Conservation (phyloP, 108 stramenopile genomes). For the Nannochloropsis granulata region DNA sequence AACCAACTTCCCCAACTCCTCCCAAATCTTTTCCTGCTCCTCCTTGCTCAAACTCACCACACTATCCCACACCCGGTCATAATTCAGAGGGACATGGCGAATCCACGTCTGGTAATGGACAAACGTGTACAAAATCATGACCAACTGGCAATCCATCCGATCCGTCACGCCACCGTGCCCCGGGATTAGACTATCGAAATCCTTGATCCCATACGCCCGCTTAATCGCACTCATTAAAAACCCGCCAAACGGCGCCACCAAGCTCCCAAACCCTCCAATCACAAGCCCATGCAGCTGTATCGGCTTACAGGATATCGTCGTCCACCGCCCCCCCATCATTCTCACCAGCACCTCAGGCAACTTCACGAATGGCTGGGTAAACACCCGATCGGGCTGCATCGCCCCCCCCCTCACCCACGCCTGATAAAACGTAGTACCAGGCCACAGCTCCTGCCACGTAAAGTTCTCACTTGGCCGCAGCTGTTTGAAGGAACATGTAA, state of each 20-base stretch:
- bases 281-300: conserved; percentile 22
- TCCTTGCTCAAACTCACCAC: not conserved
- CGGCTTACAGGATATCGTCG: not conserved
- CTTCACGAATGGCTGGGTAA: not conserved
- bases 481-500: conserved; percentile 33
- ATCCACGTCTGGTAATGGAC: not conserved
- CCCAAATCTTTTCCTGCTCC: not conserved
- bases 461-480: not conserved
- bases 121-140: conserved; percentile 42
- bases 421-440: not conserved
- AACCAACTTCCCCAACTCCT: not conserved
- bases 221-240: conserved; percentile 84
- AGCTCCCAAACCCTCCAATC: conserved; percentile 62
- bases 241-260: conserved; percentile 87
- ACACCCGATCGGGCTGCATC: conserved; percentile 1
- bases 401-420: not conserved
- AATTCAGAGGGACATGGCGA: not conserved
- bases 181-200: conserved; percentile 75
- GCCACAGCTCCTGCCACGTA: not conserved
- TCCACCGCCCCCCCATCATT: not conserved
- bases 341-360: not conserved
- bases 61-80: not conserved
- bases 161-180: conserved; percentile 95
- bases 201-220: conserved; percentile 75
- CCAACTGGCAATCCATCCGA: conserved; percentile 92